Conservation (phyloP, 148 eudicot species). For the Camellia lanceoleosa region DNA sequence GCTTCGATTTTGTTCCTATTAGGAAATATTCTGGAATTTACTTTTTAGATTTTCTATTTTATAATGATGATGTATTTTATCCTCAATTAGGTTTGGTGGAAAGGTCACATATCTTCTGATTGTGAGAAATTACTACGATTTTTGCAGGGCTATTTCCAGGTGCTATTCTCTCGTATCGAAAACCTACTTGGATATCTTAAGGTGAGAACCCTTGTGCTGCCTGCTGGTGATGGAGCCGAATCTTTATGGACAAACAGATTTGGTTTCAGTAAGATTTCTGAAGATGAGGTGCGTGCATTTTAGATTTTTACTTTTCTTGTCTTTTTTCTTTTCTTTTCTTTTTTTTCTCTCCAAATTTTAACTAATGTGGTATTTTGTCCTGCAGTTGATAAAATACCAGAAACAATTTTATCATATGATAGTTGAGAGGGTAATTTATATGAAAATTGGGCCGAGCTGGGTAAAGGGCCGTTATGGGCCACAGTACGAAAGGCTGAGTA, state of each 20-base stretch:
- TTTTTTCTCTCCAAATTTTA: background rate
- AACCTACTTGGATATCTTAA: slow-evolving; percentile 43
- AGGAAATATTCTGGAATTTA: no score
- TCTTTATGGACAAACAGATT: slow-evolving; percentile 71
- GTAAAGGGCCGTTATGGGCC: no score
- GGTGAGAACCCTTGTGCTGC: slow-evolving; percentile 60
- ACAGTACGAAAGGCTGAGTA: no score
- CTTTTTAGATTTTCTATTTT: no score
- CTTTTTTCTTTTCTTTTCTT: background rate
- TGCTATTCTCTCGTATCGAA: slow-evolving; percentile 63
- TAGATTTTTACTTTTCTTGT: background rate
- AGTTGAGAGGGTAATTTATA: no score
- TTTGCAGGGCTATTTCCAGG: slow-evolving; percentile 76
- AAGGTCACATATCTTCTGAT: background rate
- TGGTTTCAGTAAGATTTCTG: slow-evolving; percentile 49
- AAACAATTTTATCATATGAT: no score
- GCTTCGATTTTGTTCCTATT: no score
- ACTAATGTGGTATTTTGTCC: background rate
- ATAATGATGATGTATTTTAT: background rate
- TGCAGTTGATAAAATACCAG: slow-evolving; percentile 53
- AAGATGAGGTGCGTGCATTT: slow-evolving; percentile 42
- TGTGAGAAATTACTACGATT: background rate
- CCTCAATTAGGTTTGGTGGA: background rate
- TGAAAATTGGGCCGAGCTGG: no score
- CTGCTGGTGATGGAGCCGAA: slow-evolving; percentile 79